Evolutionary conservation across 441 rosid genomes (phyloP).

Genomic region (Populus hybrid): DNA sequence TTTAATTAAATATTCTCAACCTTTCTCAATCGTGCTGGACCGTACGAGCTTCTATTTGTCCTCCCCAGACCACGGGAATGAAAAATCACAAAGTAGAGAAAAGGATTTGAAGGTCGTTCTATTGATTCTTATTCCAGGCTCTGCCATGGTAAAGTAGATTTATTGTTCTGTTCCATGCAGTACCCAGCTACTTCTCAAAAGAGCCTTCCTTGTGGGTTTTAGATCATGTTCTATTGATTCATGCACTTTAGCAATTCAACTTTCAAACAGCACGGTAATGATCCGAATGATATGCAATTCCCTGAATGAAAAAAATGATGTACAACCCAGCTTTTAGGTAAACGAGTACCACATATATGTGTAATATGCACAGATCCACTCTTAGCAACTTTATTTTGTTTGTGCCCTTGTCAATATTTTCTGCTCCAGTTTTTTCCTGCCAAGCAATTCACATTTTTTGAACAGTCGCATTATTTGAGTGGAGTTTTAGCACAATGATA

Average conservation of each 20-base stretch:
- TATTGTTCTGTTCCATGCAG: too few species aligned
- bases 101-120: background rate
- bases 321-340: background rate
- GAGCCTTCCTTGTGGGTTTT: background rate
- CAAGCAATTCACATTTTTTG: too few species aligned
- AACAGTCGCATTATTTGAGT: too few species aligned
- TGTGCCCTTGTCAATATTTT: background rate
- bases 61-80: too few species aligned
- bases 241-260: too few species aligned
- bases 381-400: slow-evolving; percentile 14
- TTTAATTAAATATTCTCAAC: background rate
- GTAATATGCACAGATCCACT: slow-evolving; percentile 14
- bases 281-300: slow-evolving; percentile 5
- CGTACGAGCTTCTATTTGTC: too few species aligned
- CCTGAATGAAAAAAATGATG: background rate
- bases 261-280: background rate
- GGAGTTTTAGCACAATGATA: too few species aligned
- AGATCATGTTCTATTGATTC: too few species aligned
- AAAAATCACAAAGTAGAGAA: too few species aligned
- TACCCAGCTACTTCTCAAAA: too few species aligned
- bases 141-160: background rate
- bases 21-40: background rate
- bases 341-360: slow-evolving; percentile 9
- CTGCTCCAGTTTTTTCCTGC: too few species aligned
- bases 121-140: background rate